These are phyloP conservation scores for Alternaria ethzedia DNA, from an alignment of 2,329 filamentous ascomycete genomes.

Conservation along the genomic window DNA sequence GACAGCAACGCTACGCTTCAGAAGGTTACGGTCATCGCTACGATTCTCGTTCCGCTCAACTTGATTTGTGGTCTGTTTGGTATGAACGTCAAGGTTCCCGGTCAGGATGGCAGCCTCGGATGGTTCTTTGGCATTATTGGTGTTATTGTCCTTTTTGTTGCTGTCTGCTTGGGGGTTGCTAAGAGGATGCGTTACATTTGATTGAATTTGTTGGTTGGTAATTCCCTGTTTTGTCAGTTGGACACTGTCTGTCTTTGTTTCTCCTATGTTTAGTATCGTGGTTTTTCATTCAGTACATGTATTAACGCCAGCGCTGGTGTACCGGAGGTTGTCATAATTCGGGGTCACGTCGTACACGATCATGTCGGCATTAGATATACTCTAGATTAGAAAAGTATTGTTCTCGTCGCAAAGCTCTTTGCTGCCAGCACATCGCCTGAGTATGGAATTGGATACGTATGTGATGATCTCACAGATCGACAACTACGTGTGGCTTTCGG, in stretches of 20 bases:
- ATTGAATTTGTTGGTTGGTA: not conserved
- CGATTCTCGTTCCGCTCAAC: constrained; percentile 95
- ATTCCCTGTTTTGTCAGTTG: not conserved
- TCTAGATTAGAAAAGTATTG: constrained; percentile 16
- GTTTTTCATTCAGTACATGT: constrained; percentile 2
- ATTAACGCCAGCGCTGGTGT: constrained; percentile 13
- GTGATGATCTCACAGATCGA: not conserved
- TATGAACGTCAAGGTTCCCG: constrained; percentile 84
- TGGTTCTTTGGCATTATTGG: constrained; percentile 69
- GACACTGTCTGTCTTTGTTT: not conserved
- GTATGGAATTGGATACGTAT: not conserved
- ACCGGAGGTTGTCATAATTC: constrained; percentile 3
- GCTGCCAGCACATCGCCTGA: not conserved
- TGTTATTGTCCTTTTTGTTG: constrained; percentile 57
- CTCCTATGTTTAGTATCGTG: not conserved
- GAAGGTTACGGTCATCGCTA: constrained; percentile 93
- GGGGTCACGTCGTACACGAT: constrained; percentile 7
- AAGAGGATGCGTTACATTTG: constrained; percentile 54
- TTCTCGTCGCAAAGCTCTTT: not conserved
- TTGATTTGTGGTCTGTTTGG: constrained; percentile 86
- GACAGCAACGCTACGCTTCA: constrained; percentile 86
- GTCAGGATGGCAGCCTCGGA: constrained; percentile 54
- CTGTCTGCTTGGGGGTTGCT: constrained; percentile 49
- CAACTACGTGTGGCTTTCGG: not conserved
- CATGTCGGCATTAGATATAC: constrained; percentile 7